Percentiles rank a stretch among this genome's conserved stretches.
phyloP scores from a whole-genome alignment of 2,329 filamentous ascomycete species.

The Chaetomiaceae sp. region DNA sequence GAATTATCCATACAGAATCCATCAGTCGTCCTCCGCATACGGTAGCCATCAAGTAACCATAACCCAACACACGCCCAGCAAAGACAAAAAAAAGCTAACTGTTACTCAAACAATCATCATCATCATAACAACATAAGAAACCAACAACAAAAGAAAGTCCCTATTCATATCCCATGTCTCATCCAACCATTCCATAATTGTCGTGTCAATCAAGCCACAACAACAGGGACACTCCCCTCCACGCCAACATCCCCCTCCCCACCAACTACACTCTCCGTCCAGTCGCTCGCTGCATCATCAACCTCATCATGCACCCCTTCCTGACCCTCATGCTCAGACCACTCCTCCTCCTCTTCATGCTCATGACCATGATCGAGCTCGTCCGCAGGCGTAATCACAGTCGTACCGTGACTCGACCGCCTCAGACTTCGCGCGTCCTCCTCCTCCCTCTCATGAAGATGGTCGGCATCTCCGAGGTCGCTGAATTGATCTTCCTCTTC shows the following conservation, averaged over 20 bases:
- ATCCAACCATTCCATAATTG: not conserved
- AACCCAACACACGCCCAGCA: constrained; percentile 4
- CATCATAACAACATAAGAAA: constrained; percentile 14
- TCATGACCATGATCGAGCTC: constrained; percentile 20
- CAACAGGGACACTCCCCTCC: constrained; percentile 3
- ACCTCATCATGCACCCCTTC: constrained; percentile 34
- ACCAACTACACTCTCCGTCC: constrained; percentile 41
- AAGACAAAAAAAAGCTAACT: not conserved
- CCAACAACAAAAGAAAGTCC: constrained; percentile 10
- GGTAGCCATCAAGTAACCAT: not conserved
- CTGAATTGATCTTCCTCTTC: constrained; percentile 11
- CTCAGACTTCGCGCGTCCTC: constrained; percentile 47
- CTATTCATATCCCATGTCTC: constrained; percentile 3
- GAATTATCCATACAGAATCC: constrained; percentile 4
- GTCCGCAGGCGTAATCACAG: constrained; percentile 38
- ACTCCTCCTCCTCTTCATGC: constrained; percentile 30
- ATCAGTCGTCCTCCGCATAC: not conserved
- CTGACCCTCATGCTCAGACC: constrained; percentile 15
- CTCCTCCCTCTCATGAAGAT: constrained; percentile 38
- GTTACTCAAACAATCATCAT: constrained; percentile 5
- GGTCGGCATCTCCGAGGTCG: constrained; percentile 23
- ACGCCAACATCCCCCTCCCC: constrained; percentile 22
- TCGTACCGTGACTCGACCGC: constrained; percentile 45
- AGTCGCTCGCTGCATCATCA: constrained; percentile 42
- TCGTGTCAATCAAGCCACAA: not conserved